These are phyloP conservation scores for Globisporangium okanoganense DNA, from an alignment of 352 stramenopile genomes.

Conservation along the genomic window DNA sequence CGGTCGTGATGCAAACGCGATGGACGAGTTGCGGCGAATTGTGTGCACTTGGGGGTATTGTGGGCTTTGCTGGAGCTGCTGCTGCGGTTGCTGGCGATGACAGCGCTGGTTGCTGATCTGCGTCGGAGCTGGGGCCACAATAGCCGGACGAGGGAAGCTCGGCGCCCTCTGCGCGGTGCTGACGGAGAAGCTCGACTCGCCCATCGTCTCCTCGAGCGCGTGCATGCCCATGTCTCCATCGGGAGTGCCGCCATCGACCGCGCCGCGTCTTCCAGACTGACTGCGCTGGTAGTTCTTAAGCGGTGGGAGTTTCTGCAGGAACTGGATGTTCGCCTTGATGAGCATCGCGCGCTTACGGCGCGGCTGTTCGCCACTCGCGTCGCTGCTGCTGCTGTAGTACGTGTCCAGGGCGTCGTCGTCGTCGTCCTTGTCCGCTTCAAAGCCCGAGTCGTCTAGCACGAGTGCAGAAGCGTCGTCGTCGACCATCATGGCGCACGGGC, in stretches of 20 bases:
- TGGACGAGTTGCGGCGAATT: constrained; percentile 7
- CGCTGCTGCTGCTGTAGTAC: constrained; percentile 11
- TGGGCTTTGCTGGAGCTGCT: constrained; percentile 2
- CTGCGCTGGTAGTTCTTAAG: constrained; percentile 58
- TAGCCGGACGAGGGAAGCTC: constrained; percentile 23
- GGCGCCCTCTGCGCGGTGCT: constrained; percentile 19
- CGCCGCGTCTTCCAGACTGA: constrained; percentile 52
- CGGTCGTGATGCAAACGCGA: constrained; percentile 3
- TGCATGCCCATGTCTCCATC: constrained; percentile 39
- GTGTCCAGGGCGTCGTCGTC: constrained; percentile 11
- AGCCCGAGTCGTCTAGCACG: constrained; percentile 8
- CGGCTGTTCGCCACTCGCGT: constrained; percentile 13
- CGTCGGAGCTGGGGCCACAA: constrained; percentile 29
- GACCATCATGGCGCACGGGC: constrained; percentile 13
- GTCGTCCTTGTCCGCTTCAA: constrained; percentile 14
- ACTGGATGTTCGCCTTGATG: constrained; percentile 50
- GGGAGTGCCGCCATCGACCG: constrained; percentile 49
- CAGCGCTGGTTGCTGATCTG: constrained; percentile 1
- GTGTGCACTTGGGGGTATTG: not conserved
- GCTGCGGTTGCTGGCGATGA: constrained; percentile 6
- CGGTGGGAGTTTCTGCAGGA: constrained; percentile 65
- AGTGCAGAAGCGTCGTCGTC: constrained; percentile 7
- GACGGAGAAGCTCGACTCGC: constrained; percentile 68
- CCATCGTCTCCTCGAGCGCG: constrained; percentile 62
- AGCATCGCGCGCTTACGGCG: constrained; percentile 59